These are phyloP conservation scores for Cryptococcus amylolentus DNA, from an alignment of 1,284 basidiomycete species.

Conservation along the genomic window DNA sequence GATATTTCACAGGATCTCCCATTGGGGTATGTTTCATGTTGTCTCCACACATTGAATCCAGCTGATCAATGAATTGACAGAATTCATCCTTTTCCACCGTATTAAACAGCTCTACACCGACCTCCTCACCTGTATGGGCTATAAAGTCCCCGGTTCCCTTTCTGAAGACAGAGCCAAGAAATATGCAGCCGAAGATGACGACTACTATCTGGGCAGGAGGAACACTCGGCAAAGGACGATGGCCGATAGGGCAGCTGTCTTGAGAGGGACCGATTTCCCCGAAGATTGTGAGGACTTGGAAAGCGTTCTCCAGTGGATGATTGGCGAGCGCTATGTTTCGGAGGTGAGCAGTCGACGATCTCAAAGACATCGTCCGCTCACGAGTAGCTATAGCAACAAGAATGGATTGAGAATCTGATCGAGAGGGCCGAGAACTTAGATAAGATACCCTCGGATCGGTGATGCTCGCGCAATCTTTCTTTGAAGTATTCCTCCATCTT, in stretches of 20 bases:
- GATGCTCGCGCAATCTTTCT: neutral
- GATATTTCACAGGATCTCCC: constrained; percentile 69
- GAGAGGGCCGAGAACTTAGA: neutral
- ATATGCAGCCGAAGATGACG: neutral
- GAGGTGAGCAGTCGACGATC: neutral
- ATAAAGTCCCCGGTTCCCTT: neutral
- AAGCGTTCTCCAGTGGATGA: neutral
- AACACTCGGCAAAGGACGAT: neutral
- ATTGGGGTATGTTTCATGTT: constrained; percentile 64
- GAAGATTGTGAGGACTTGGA: neutral
- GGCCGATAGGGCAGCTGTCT: too few species aligned
- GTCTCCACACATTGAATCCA: neutral
- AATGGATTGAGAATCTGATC: neutral
- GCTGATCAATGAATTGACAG: neutral
- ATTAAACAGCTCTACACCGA: neutral
- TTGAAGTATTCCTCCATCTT: neutral
- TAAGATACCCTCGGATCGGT: neutral
- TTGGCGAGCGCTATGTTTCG: neutral
- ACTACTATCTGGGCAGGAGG: neutral
- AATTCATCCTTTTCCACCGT: neutral
- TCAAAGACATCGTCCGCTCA: neutral
- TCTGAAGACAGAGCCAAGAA: too few species aligned
- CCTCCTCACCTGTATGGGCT: neutral
- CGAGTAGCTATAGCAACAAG: neutral
- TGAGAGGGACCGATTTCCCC: neutral